Evolutionary conservation across 2,329 filamentous ascomycete genomes (phyloP).

Genomic region (Cladophialophora carrionii): DNA sequence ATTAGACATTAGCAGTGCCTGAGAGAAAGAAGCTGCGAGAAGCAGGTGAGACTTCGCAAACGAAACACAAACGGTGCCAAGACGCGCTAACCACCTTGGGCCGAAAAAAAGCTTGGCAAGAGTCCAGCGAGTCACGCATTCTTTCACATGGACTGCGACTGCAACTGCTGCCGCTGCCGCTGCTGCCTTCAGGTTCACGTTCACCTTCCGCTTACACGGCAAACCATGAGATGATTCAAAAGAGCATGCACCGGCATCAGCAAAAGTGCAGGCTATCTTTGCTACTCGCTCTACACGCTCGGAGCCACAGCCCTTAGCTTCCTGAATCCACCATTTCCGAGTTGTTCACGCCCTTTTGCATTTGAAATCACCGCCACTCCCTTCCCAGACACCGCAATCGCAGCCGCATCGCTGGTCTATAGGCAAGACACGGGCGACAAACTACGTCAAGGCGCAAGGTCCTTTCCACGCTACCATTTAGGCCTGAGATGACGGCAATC

Average conservation of each 20-base stretch:
- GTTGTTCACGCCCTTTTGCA: background rate
- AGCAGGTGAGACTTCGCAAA: background rate
- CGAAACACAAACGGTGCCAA: background rate
- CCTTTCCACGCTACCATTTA: background rate
- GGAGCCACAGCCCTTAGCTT: background rate
- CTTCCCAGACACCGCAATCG: background rate
- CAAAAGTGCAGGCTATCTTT: background rate
- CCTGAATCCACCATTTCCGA: background rate
- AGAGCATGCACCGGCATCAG: background rate
- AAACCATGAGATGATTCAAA: slow-evolving; percentile 3
- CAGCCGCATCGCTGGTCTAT: too few relatives aligned
- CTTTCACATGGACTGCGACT: slow-evolving; percentile 1
- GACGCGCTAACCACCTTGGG: background rate
- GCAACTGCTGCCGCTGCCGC: background rate
- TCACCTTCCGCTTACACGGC: background rate
- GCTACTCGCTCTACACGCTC: background rate
- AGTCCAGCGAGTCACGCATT: background rate
- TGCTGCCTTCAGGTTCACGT: slow-evolving; percentile 1
- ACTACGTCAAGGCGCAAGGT: slow-evolving; percentile 7
- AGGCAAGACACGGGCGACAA: background rate
- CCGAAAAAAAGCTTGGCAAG: background rate
- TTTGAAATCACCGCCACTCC: slow-evolving; percentile 5
- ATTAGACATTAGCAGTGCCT: too few relatives aligned
- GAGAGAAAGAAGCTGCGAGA: background rate
- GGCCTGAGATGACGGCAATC: slow-evolving; percentile 22